Base-by-base conservation (phyloP, 179 eudicot genomes). In the Gypsophila paniculata region DNA sequence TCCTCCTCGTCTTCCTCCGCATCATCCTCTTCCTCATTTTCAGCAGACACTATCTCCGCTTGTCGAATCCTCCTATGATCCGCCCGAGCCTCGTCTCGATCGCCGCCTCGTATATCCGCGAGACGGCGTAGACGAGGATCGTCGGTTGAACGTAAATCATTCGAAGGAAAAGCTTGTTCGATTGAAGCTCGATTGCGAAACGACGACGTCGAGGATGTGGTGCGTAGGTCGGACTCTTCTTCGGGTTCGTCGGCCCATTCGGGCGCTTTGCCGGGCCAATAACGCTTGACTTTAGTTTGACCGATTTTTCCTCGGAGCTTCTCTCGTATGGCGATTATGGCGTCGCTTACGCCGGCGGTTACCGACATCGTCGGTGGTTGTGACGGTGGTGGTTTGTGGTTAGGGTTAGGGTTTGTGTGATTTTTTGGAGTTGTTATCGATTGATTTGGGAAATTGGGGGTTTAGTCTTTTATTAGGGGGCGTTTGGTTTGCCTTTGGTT, bases 241-340 rank as follows among this genome's bases (percentile, higher is more conserved):
- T 92, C 98, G 18, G 73, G 74, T 44, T 92, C 96, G 63, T 88
- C 96, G 0, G 91, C 96, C 98, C 98, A 92, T 72, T 92, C 98
- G 0, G 96, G 98, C 6, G 98, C 98, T 67, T 87, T 89, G 8
- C 98, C 99, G 8, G 99, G 99, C 99, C 99, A 91, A 60, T 94
- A 88, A 64, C 98, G 86, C 70, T 91, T 91, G n/a, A 91, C 97
- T 72, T 90, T 91, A 2, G 96, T 79, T 61, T 93, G 98, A 17
- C 93, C 93, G 51, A 93, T 91, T 74, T 89, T 91, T 11, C 99
- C 99, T 63, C 96, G 85, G 18, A 93, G 93, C 76, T 91, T 93
- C 75, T 89, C 99, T 84, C 99, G 77, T 42, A 94, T 73, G 52
- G 99, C 90, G 32, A 91, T 89, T 3, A 87, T 73, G 66, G 91